Evolutionary conservation across 306 rosid species (phyloP), one percentile per base, ranked within the genome.

Genomic region (Trifolium subterraneum): DNA sequence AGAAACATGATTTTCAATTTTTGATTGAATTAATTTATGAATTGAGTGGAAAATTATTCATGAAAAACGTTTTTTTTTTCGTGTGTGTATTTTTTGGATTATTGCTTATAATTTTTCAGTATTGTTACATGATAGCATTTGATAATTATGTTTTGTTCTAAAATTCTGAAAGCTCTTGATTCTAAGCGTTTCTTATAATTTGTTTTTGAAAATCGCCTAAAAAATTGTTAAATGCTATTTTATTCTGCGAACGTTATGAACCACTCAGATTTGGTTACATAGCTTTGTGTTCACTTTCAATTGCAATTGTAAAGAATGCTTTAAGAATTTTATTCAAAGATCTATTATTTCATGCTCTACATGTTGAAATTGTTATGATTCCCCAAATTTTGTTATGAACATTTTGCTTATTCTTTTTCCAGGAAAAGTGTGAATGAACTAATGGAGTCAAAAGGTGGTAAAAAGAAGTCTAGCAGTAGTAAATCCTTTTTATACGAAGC

Each of bases 371-470:
- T 48, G 13, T 73, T 58, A 54, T 3, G 8, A n/a, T 52, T 36
- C 23, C 8, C 39, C 29, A 16, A 41, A 19, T 54, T 38, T 68
- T 20, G 36, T 54, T 8, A 16, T 16, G 70, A 52, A 51, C 20
- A 35, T 50, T 66, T 59, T 56, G 64, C 7, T 73, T 8, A 9
- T 79, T 27, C 0, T 77, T 64, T 75, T 60, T 67, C 59, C 73
- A 86, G 90, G 56, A 18, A 18, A 16, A 14, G 79, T 27, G 64
- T 92, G 98, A 75, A 94, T 94, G 98, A 91, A 25, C 86, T 94
- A 79, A 94, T 94, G 98, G 98, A 94, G 91, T 82, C 93, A 0
- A 89, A 88, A 73, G 97, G 90, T 83, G 98, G 98, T 0, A 86
- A 91, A 64, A 93, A 91, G 87, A 86, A 91, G 82, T 93, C 92